phyloP scores from a whole-genome alignment of 768 basidiomycete genomes.

The Trametes meyenii region DNA sequence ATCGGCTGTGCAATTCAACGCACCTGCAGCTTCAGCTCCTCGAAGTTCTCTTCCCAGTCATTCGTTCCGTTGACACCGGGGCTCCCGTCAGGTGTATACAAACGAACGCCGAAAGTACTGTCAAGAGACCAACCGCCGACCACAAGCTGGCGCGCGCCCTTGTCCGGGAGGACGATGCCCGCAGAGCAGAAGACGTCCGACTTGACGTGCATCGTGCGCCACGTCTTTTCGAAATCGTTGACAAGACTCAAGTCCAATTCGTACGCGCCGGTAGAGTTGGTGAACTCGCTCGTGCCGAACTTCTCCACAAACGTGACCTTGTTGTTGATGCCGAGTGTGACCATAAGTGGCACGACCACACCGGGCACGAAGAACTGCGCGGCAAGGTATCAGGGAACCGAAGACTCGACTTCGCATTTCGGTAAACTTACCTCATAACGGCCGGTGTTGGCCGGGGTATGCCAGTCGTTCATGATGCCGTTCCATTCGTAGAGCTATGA shows the following conservation, averaged over 20 bases:
- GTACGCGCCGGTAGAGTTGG: conserved; percentile 76
- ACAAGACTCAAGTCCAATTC: conserved; percentile 70
- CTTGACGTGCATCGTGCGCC: conserved; percentile 78
- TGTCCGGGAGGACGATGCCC: conserved; percentile 74
- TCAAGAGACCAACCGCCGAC: conserved; percentile 72
- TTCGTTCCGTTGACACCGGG: conserved; percentile 72
- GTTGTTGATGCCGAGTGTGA: conserved; percentile 78
- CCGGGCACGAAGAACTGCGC: conserved; percentile 53
- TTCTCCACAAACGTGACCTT: conserved; percentile 84
- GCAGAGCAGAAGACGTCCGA: conserved; percentile 83
- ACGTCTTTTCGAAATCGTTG: conserved; percentile 48
- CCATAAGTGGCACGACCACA: conserved; percentile 70
- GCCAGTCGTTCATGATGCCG: conserved; percentile 56
- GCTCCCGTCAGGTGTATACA: conserved; percentile 71
- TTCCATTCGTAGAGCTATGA: conserved; percentile 36
- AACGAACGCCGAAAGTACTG: conserved; percentile 72
- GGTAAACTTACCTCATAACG: conserved; percentile 62
- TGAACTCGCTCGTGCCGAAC: conserved; percentile 59
- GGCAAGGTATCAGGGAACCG: not conserved
- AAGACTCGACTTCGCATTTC: not conserved
- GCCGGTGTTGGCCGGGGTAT: conserved; percentile 65
- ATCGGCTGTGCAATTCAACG: conserved; percentile 12
- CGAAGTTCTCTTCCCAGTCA: conserved; percentile 77
- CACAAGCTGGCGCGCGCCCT: conserved; percentile 64
- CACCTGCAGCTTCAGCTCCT: conserved; percentile 63